phyloP scores from a whole-genome alignment of 371 early-diverging fungal genomes.

The Circinella minor region DNA sequence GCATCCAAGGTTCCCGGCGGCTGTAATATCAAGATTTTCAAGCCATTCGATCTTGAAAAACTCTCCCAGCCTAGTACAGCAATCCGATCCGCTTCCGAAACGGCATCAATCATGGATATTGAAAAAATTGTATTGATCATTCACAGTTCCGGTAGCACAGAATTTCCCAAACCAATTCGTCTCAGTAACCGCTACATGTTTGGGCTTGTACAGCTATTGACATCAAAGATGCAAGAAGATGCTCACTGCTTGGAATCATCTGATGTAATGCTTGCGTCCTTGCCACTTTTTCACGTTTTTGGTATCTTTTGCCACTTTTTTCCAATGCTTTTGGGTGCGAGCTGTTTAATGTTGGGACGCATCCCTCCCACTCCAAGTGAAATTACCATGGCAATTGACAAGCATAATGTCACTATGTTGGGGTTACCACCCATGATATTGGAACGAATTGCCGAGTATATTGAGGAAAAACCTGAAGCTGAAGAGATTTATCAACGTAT shows the following conservation, averaged over 20 bases:
- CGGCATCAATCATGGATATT: constrained; percentile 1
- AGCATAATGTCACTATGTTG: constrained; percentile 2
- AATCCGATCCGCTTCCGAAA: not conserved
- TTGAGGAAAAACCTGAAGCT: constrained; percentile 9
- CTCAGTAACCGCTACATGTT: constrained; percentile 31
- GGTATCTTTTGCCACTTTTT: constrained; percentile 11
- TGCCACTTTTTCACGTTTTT: constrained; percentile 25
- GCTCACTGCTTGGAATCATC: not conserved
- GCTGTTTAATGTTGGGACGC: constrained; percentile 6
- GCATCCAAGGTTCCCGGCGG: not conserved
- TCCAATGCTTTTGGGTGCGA: constrained; percentile 8
- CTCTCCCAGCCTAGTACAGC: not conserved
- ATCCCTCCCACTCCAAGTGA: constrained; percentile 14
- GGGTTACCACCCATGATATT: constrained; percentile 12
- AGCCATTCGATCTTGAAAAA: constrained; percentile 10
- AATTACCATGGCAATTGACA: not conserved
- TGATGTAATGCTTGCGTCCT: constrained; percentile 3
- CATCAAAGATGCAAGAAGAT: not conserved
- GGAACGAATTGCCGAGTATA: constrained; percentile 13
- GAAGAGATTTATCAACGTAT: not conserved
- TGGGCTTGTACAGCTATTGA: constrained; percentile 3
- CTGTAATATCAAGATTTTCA: not conserved
- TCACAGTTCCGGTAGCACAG: constrained; percentile 35
- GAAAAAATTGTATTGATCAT: constrained; percentile 24
- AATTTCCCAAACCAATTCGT: constrained; percentile 34